These are phyloP conservation scores for Pleurotus cornucopiae DNA, from an alignment of 768 basidiomycete genomes.

Conservation along the genomic window DNA sequence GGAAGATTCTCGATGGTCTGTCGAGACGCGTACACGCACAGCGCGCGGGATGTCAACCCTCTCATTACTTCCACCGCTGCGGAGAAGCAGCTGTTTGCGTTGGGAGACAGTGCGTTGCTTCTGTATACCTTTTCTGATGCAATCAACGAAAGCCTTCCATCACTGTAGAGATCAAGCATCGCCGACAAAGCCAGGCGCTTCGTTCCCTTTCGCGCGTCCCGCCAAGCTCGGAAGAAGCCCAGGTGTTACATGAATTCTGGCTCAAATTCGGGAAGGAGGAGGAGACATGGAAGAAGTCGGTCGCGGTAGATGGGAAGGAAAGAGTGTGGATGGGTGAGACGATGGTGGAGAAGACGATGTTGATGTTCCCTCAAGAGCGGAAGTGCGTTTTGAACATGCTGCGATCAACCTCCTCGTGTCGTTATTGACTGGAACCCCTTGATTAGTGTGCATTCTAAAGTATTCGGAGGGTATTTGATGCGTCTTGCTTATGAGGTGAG, in stretches of 20 bases:
- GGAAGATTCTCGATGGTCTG: constrained; percentile 95
- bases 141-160: background rate
- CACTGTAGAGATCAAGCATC: constrained; percentile 52
- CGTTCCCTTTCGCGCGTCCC: constrained; percentile 69
- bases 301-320: constrained; percentile 26
- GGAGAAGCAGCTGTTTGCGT: constrained; percentile 55
- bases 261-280: constrained; percentile 51
- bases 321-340: constrained; percentile 77
- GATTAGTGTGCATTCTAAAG: constrained; percentile 70
- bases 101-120: constrained; percentile 61
- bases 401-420: constrained; percentile 3
- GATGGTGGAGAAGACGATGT: constrained; percentile 58
- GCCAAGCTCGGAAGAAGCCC: constrained; percentile 66
- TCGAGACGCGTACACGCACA: constrained; percentile 62
- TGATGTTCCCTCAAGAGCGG: constrained; percentile 85
- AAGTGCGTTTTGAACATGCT: constrained; percentile 44
- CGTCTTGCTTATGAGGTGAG: constrained; percentile 68
- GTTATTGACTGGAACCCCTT: background rate
- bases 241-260: constrained; percentile 64
- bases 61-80: constrained; percentile 56
- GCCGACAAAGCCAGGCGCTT: constrained; percentile 48
- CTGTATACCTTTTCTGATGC: background rate
- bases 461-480: constrained; percentile 73
- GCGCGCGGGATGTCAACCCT: constrained; percentile 59
- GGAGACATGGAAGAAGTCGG: constrained; percentile 15